Percentiles rank a stretch among this genome's conserved stretches.
Evolutionary conservation across 208 protist genomes (phyloP).

Genomic region (Strigomonas galati): DNA sequence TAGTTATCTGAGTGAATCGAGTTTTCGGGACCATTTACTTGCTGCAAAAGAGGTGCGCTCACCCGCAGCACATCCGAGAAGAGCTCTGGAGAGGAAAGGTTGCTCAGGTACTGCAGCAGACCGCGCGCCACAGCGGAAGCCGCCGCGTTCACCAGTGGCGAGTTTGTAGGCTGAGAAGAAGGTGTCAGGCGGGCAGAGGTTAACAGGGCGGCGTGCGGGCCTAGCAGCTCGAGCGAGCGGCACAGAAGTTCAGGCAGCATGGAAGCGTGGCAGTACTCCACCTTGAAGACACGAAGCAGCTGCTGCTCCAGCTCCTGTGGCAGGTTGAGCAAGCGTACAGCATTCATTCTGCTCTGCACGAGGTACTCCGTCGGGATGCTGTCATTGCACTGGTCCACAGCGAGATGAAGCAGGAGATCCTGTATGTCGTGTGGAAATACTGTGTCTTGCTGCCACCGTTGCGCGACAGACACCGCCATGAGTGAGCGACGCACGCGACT

Average conservation of each 20-base stretch:
- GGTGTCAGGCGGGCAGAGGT: background rate
- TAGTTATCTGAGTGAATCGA: conserved; percentile 10
- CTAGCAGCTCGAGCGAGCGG: conserved; percentile 39
- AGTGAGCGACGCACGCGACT: conserved; percentile 3
- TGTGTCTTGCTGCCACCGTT: conserved; percentile 1
- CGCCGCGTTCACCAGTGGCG: conserved; percentile 26
- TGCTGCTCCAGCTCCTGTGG: conserved; percentile 20
- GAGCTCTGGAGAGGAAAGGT: background rate
- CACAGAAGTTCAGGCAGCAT: conserved; percentile 46
- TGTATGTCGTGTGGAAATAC: conserved; percentile 4
- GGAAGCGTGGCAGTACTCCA: conserved; percentile 15
- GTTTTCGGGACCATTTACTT: background rate
- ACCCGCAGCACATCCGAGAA: background rate
- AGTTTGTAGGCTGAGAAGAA: conserved; percentile 1
- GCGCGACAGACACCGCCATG: background rate
- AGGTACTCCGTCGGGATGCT: conserved; percentile 24
- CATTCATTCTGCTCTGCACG: background rate
- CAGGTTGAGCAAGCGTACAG: background rate
- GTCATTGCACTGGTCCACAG: conserved; percentile 76
- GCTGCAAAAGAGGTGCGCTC: background rate
- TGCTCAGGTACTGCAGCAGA: background rate
- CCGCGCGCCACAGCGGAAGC: background rate
- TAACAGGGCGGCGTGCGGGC: conserved; percentile 44
- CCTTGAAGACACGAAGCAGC: conserved; percentile 18
- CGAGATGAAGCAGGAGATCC: conserved; percentile 63